phyloP scores from a whole-genome alignment of 768 basidiomycete species.

The Agaricus blazei region DNA sequence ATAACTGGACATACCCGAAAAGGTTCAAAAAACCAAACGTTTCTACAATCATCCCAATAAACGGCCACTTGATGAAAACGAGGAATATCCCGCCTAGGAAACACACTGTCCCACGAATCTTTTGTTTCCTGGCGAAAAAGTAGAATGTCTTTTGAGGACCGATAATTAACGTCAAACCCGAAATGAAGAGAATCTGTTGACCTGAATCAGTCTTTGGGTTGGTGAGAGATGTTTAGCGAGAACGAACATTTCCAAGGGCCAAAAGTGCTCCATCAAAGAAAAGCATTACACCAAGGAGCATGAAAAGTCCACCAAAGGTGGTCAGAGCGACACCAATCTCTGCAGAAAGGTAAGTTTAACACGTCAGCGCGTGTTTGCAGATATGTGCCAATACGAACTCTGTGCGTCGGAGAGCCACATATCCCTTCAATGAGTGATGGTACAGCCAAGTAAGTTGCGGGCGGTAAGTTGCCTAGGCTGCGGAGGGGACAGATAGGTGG shows the following conservation, averaged over 20 bases:
- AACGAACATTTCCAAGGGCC: conserved; percentile 88
- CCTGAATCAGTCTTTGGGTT: not conserved
- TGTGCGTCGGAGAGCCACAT: conserved; percentile 71
- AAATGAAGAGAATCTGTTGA: conserved; percentile 82
- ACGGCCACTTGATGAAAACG: conserved; percentile 94
- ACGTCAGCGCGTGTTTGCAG: conserved; percentile 3
- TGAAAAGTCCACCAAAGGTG: conserved; percentile 91
- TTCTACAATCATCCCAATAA: conserved; percentile 89
- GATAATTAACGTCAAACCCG: conserved; percentile 93
- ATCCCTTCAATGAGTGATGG: conserved; percentile 8
- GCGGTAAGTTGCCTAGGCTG: not conserved
- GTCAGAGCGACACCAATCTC: conserved; percentile 97
- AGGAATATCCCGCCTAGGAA: conserved; percentile 89
- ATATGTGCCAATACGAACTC: conserved; percentile 32
- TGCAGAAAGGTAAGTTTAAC: conserved; percentile 21
- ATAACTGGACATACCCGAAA: conserved; percentile 66
- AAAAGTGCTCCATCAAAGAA: conserved; percentile 95
- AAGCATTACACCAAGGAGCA: conserved; percentile 92
- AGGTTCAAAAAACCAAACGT: conserved; percentile 96
- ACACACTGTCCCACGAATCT: conserved; percentile 84
- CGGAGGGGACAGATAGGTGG: not conserved
- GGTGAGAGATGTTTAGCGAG: not conserved
- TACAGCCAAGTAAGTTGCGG: not conserved
- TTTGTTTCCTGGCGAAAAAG: conserved; percentile 95
- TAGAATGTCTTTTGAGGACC: conserved; percentile 96